Conservation (phyloP, 116 monocot species). For the Dioscorea cayenensis region DNA sequence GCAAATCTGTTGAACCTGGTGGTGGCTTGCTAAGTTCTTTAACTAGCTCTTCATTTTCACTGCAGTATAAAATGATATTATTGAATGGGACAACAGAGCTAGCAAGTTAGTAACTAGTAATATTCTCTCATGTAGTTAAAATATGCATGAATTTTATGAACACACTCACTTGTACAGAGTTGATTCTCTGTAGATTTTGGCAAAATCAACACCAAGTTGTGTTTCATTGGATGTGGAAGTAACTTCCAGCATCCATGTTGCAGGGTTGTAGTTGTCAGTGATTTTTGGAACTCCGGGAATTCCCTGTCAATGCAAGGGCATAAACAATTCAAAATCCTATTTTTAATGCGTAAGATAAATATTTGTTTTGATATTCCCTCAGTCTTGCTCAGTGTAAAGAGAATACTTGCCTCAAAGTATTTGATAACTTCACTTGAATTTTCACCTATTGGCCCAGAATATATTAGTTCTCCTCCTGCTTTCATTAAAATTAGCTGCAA, state of each 20-base stretch:
- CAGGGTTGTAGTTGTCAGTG: conserved; percentile 55
- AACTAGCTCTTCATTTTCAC: conserved; percentile 30
- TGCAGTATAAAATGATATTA: conserved; percentile 7
- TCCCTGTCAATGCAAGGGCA: conserved; percentile 16
- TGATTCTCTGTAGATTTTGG: conserved; percentile 36
- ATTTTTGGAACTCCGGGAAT: conserved; percentile 49
- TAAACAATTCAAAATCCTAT: not conserved
- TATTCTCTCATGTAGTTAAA: too few relatives aligned
- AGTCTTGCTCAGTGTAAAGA: not conserved
- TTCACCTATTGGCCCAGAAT: conserved; percentile 36
- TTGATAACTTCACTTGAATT: conserved; percentile 38
- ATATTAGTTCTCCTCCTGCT: conserved; percentile 49
- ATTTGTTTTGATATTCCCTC: too few relatives aligned
- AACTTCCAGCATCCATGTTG: conserved; percentile 74
- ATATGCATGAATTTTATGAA: too few relatives aligned
- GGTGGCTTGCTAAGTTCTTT: conserved; percentile 25
- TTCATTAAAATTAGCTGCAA: conserved; percentile 55
- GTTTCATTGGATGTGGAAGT: conserved; percentile 43
- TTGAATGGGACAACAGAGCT: too few relatives aligned
- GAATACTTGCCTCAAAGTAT: conserved; percentile 54
- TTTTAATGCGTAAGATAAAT: too few relatives aligned
- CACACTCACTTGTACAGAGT: conserved; percentile 30
- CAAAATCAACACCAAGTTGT: conserved; percentile 50
- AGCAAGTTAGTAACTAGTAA: too few relatives aligned
- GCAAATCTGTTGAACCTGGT: conserved; percentile 30